Evolutionary conservation across 805 yeast species (phyloP), one percentile per base, ranked within the genome.

Genomic region (Metschnikowia proteae): DNA sequence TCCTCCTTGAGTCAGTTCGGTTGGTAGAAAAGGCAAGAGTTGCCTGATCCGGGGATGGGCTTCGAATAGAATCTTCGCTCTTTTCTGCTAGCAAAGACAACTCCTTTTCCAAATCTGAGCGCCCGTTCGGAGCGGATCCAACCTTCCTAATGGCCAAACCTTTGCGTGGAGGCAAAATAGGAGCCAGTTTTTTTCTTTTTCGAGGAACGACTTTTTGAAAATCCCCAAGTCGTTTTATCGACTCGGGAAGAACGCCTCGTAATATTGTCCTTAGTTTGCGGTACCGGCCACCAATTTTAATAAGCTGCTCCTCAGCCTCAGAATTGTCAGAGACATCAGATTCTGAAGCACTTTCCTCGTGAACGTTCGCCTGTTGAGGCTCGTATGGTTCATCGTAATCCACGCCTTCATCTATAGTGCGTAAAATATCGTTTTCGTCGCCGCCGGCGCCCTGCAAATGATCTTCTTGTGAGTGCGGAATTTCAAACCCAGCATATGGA

Each of bases 181-280:
- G 27, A 10, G 23, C 34, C 10, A 10, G 5, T 29, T 38, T 41
- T 5, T 45, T 25, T 26, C 34, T 48, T 17, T 32, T 37, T 13
- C 49, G 52, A 26, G 52, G 49, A 41, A 60, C 23, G 5, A 29
- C 37, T 5, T 28, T 43, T 13, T 44, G 33, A 30, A 56, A 68
- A 10, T 63, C 52, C 5, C 55, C 59, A 6, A 69, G 54, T 23
- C 73, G 49, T 48, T 66, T 70, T 4, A 73, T 70, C 3, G 75
- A 71, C 45, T 70, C 75, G 0, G 76, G 76, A 10, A 71, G 55
- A 1, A 65, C 68, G 0, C 76, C 76, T 29, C 61, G 50, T 5
- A 71, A 54, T 8, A 69, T 62, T 35, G 60, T 62, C 39, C 60
- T 67, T 38, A 67, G 67, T 47, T 60, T 68, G 28, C 53, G 34